Base-by-base conservation (phyloP, 2,329 filamentous ascomycete species). In the Ophiostoma quercus region DNA sequence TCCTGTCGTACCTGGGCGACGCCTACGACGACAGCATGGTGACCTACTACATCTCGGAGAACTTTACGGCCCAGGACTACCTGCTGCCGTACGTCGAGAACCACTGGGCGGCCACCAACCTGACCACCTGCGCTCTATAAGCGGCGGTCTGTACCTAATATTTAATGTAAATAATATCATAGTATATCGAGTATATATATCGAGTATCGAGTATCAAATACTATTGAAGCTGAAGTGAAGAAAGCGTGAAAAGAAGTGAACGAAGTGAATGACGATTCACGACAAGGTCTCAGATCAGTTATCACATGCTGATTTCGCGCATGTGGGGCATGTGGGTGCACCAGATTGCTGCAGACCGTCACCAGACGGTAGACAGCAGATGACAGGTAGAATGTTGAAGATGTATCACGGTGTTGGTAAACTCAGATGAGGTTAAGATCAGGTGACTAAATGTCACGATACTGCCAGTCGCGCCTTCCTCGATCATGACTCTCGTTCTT, bases 61-160 rank as follows among this genome's bases (percentile, higher is more conserved):
- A 78, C 70, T 81, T 80, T 71, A 79, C 77, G 2, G 79, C 79
- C 12, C 79, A 77, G 72, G 79, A 81, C 66, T 80, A 80, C 70
- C 74, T 82, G 68, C 75, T 79, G 7, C 76, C 79, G 22, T 82
- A 80, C 69, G 77, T 79, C 11, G 75, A 79, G 75, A 73, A 77
- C 34, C 76, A 76, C 29, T 82, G 81, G 76, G 77, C 79, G 76
- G 77, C 79, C 68, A 75, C 76, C 2, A 70, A 68, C 34, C 67
- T 68, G 8, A 60, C 32, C 29, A 43, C 51, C 69, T 70, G 69
- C 32, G 32, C 69, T 41, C 41, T 70, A 41, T 70, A 41, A 57
- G 51, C 51, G 51, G 51, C 43, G 16, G 47, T 57, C 19, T 57
- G 11, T 5, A 29, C 25, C 51, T 57, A 57, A 57, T 57, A 57